Percentiles rank a stretch among this genome's conserved stretches.
These are phyloP conservation scores for Hymenoscyphus fraxineus DNA, from an alignment of 2,329 filamentous ascomycete species.

Conservation along the genomic window DNA sequence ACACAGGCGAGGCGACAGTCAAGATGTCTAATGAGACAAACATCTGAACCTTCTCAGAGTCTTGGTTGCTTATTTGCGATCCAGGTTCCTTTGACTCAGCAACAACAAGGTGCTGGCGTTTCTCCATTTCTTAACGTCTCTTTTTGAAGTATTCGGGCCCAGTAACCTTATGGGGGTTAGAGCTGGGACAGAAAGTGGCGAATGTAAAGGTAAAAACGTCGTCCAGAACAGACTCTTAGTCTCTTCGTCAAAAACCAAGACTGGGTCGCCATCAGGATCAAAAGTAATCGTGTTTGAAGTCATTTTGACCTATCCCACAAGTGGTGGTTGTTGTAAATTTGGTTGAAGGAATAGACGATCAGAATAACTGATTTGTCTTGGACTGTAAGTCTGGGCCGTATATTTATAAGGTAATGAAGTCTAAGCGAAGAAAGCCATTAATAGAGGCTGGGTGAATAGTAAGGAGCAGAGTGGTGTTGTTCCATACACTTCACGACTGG, in stretches of 20 bases:
- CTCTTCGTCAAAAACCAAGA: background rate
- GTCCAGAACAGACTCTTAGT: background rate
- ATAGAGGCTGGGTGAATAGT: no score
- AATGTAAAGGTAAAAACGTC: background rate
- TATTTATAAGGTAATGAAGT: no score
- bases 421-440: no score
- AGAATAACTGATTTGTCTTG: no score
- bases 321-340: background rate
- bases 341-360: background rate
- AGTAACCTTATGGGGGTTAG: background rate
- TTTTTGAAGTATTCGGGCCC: background rate
- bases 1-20: background rate
- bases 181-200: no score
- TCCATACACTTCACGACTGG: no score
- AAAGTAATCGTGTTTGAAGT: background rate
- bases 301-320: background rate
- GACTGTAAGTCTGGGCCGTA: no score
- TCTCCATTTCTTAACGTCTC: background rate
- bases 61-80: background rate
- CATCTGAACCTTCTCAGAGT: background rate
- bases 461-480: no score
- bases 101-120: no score
- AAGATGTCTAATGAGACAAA: background rate
- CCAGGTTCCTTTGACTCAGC: background rate
- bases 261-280: background rate